Percentiles rank a stretch among this genome's conserved stretches.
These are phyloP conservation scores for Magnaporthiopsis incrustans DNA, from an alignment of 2,329 filamentous ascomycete species.

Conservation along the genomic window DNA sequence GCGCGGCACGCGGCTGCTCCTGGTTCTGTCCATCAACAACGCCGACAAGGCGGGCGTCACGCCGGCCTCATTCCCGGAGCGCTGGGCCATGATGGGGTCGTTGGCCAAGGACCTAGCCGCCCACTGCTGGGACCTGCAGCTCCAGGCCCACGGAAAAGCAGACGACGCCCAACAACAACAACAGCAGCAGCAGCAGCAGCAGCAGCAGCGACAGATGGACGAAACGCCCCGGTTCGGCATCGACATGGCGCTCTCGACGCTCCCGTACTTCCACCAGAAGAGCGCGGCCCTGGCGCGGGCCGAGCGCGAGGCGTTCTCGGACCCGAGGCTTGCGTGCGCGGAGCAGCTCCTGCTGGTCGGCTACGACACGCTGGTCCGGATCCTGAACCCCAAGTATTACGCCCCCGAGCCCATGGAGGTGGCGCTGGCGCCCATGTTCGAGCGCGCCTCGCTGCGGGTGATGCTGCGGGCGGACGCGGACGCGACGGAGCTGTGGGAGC, in stretches of 20 bases:
- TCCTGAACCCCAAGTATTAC: conserved; percentile 69
- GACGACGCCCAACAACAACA: too few species aligned
- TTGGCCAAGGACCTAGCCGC: conserved; percentile 50
- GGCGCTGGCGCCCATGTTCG: conserved; percentile 56
- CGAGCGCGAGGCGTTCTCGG: conserved; percentile 19
- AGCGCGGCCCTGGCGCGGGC: conserved; percentile 45
- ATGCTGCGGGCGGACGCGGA: conserved; percentile 53
- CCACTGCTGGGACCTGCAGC: conserved; percentile 8
- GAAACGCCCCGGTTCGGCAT: conserved; percentile 24
- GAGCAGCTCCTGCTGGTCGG: conserved; percentile 64
- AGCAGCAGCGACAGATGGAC: not conserved
- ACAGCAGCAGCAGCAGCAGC: not conserved
- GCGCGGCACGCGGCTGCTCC: conserved; percentile 36
- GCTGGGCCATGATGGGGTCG: conserved; percentile 63
- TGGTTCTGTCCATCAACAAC: conserved; percentile 56
- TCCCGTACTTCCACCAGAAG: conserved; percentile 70
- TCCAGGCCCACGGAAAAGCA: not conserved
- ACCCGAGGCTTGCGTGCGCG: conserved; percentile 11
- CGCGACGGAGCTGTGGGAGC: conserved; percentile 49
- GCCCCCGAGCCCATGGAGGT: conserved; percentile 14
- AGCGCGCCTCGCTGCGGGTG: conserved; percentile 52
- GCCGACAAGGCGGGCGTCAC: conserved; percentile 55
- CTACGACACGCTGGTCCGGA: conserved; percentile 67
- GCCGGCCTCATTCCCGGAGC: conserved; percentile 58
- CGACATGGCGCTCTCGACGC: conserved; percentile 63